phyloP scores from a whole-genome alignment of 2,329 filamentous ascomycete genomes.

The Trichophyton schoenleinii region DNA sequence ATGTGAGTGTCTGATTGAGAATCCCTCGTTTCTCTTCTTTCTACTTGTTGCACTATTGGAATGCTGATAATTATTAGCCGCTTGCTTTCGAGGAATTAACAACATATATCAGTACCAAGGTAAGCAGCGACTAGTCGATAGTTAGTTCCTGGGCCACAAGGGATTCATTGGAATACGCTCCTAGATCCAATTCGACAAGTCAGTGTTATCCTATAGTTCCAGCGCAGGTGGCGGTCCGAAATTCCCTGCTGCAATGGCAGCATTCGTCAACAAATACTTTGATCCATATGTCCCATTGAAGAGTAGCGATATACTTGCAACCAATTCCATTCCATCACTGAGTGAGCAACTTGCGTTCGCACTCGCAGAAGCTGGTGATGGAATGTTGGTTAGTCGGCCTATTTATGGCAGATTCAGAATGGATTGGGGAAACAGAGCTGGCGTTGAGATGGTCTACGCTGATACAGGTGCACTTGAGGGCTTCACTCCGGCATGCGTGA shows the following conservation, averaged over 20 bases:
- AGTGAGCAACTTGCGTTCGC: slow-evolving; percentile 33
- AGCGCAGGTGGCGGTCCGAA: slow-evolving; percentile 26
- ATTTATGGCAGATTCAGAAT: slow-evolving; percentile 39
- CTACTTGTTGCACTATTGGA: background rate
- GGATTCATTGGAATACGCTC: background rate
- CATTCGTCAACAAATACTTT: slow-evolving; percentile 33
- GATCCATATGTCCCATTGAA: slow-evolving; percentile 24
- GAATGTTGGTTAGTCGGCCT: slow-evolving; percentile 35
- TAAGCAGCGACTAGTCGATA: slow-evolving; percentile 8
- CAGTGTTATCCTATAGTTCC: slow-evolving; percentile 32
- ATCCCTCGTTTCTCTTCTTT: background rate
- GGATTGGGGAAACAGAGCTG: slow-evolving; percentile 37
- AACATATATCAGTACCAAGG: slow-evolving; percentile 29
- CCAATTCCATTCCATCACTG: slow-evolving; percentile 33
- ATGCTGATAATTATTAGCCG: slow-evolving; percentile 17
- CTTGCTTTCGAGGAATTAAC: slow-evolving; percentile 28
- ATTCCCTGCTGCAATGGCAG: slow-evolving; percentile 31
- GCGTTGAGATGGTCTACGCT: slow-evolving; percentile 28
- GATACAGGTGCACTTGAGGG: slow-evolving; percentile 27
- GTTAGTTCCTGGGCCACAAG: background rate
- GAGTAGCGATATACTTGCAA: slow-evolving; percentile 27
- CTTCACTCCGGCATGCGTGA: slow-evolving; percentile 24
- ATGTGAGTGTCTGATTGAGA: slow-evolving; percentile 18
- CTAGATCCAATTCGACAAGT: slow-evolving; percentile 22
- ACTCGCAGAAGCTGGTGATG: slow-evolving; percentile 35